phyloP scores from a whole-genome alignment of 306 rosid genomes.

The Quercus dentata region DNA sequence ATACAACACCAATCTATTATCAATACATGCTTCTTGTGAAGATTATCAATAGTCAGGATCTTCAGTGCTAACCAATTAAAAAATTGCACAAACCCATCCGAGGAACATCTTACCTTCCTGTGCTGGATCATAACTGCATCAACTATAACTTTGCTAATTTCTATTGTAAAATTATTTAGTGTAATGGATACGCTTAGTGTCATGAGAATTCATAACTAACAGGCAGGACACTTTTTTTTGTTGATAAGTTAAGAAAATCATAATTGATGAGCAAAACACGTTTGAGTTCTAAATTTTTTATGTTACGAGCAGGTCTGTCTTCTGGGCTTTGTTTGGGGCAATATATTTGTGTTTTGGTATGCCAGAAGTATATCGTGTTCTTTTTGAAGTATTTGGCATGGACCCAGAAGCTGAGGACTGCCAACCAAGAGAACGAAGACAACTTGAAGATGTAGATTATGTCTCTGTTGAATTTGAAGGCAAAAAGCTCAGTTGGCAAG shows the following conservation, averaged over 20 bases:
- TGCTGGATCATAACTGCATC: constrained; percentile 4
- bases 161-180: background rate
- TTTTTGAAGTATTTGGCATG: constrained; percentile 97
- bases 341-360: constrained; percentile 92
- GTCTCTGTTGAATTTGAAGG: constrained; percentile 87
- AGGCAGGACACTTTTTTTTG: background rate
- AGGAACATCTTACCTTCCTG: constrained; percentile 11
- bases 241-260: background rate
- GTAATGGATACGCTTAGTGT: constrained; percentile 13
- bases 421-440: constrained; percentile 81
- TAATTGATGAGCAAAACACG: background rate
- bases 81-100: background rate
- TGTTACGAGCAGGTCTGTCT: constrained; percentile 65
- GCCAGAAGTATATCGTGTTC: constrained; percentile 95
- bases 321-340: constrained; percentile 97
- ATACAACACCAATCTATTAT: too few species aligned
- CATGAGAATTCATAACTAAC: background rate
- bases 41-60: too few species aligned
- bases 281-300: constrained; percentile 20
- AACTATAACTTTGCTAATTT: background rate
- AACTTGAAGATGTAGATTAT: constrained; percentile 91
- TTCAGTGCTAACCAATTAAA: too few species aligned
- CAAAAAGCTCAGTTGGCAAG: constrained; percentile 88
- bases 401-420: constrained; percentile 85
- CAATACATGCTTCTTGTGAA: too few species aligned